Evolutionary conservation across 176 grass and related monocot genomes (phyloP), one percentile per base, ranked within the genome.

Genomic region (Triticum dicoccoides): DNA sequence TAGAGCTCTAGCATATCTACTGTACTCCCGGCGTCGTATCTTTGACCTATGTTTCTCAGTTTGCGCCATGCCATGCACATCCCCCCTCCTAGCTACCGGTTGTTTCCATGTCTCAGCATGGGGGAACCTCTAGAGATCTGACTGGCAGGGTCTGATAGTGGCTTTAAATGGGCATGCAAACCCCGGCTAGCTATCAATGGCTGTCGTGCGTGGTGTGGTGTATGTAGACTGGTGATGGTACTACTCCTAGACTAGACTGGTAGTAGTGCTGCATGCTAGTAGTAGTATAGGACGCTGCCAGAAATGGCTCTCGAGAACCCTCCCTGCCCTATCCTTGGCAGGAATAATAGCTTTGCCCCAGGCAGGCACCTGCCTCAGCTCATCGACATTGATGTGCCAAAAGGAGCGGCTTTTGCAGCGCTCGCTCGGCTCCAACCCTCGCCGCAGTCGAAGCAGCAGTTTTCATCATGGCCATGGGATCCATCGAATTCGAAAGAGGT

Each of bases 371-470:
- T 76, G 61, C 77, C 77, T 82, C 86, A 59, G 52, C 69, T 71
- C 70, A 13, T 88, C 61, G 86, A 84, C 82, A 81, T 49, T 81
- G 77, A 85, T 88, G 87, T 82, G 70, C 82, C 82, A 91, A 91
- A 88, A 91, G 86, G 69, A 88, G 63, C 49, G 89, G 89, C 82
- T 85, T 91, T 91, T 82, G 69, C 85, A 91, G 81, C 30, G 44
- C 80, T 87, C 75, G 20, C 25, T 58, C 87, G 13, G 9, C 34
- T 91, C 61, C 80, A 59, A 75, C 15, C 80, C 80, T 73, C 70
- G 77, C 70, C 37, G 78, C 70, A 15, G 77, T 84, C 65, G 80
- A 59, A 78, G 70, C 80, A 84, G 38, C 20, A 76, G 65, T 69
- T 79, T 20, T 47, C 85, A 87, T 88, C 85, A 88, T 89, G 38